phyloP scores from a whole-genome alignment of 176 grass and related monocot species.

The Cenchrus purpureus region DNA sequence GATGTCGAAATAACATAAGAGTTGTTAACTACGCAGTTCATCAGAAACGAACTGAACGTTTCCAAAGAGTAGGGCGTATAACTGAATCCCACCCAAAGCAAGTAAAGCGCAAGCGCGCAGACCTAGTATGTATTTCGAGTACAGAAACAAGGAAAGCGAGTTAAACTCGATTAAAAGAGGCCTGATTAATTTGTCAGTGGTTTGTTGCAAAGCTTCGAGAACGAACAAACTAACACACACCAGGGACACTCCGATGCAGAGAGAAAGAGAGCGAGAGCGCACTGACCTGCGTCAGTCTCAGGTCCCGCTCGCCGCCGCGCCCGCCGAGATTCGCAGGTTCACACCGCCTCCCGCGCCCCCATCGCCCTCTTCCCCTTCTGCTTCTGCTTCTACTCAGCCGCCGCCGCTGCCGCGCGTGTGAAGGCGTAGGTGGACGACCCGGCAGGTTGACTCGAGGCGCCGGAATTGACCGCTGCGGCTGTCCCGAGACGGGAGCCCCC shows the following conservation, averaged over 20 bases:
- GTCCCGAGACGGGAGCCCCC: constrained; percentile 4
- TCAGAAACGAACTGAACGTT: not conserved
- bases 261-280: not conserved
- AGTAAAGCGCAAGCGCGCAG: too few relatives aligned
- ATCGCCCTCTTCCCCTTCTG: not conserved
- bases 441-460: constrained; percentile 36
- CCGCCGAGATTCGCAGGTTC: constrained; percentile 1
- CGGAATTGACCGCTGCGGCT: constrained; percentile 31
- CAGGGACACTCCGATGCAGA: too few relatives aligned
- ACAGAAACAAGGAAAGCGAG: too few relatives aligned
- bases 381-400: not conserved
- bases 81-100: constrained; percentile 5
- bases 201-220: not conserved
- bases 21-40: not conserved
- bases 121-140: not conserved
- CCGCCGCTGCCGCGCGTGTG: not conserved
- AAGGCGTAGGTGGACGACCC: constrained; percentile 38
- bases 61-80: not conserved
- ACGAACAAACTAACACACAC: not conserved
- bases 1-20: not conserved
- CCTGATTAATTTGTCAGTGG: not conserved
- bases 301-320: not conserved
- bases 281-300: not conserved
- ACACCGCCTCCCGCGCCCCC: constrained; percentile 13
- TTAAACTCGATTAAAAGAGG: not conserved